These are phyloP conservation scores for Euphorbia lathyris DNA, from an alignment of 345 rosid genomes.

Conservation along the genomic window DNA sequence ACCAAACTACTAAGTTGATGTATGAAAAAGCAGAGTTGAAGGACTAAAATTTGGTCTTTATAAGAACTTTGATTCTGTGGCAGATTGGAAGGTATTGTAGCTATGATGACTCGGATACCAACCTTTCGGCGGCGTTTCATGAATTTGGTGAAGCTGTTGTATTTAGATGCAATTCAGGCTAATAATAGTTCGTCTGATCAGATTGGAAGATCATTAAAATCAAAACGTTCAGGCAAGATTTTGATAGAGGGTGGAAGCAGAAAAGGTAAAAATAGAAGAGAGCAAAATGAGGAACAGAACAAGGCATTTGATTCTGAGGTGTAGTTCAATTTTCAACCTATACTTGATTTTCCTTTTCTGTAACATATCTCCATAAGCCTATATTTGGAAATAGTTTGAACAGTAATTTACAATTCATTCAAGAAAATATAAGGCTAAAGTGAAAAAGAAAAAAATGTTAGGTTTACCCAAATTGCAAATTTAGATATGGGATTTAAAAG, in stretches of 20 bases:
- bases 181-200: conserved; percentile 37
- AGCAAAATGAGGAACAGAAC: not conserved
- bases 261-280: conserved; percentile 23
- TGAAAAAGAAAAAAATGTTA: too few relatives aligned
- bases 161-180: conserved; percentile 53
- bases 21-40: not conserved
- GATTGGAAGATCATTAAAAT: conserved; percentile 37
- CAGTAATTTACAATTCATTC: too few relatives aligned
- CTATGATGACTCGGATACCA: conserved; percentile 65
- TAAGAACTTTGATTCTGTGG: not conserved
- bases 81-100: conserved; percentile 76
- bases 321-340: not conserved
- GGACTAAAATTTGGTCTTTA: not conserved
- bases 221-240: conserved; percentile 6
- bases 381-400: too few relatives aligned
- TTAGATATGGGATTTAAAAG: too few relatives aligned
- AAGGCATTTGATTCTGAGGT: not conserved
- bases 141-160: conserved; percentile 54
- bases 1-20: not conserved
- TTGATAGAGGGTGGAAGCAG: conserved; percentile 4
- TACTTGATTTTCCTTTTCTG: too few relatives aligned
- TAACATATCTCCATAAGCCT: too few relatives aligned
- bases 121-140: conserved; percentile 68
- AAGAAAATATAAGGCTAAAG: too few relatives aligned
- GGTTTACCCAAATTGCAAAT: too few relatives aligned